These are phyloP conservation scores for Fomitopsis schrenkii DNA, from an alignment of 1,284 basidiomycete genomes.

Conservation along the genomic window DNA sequence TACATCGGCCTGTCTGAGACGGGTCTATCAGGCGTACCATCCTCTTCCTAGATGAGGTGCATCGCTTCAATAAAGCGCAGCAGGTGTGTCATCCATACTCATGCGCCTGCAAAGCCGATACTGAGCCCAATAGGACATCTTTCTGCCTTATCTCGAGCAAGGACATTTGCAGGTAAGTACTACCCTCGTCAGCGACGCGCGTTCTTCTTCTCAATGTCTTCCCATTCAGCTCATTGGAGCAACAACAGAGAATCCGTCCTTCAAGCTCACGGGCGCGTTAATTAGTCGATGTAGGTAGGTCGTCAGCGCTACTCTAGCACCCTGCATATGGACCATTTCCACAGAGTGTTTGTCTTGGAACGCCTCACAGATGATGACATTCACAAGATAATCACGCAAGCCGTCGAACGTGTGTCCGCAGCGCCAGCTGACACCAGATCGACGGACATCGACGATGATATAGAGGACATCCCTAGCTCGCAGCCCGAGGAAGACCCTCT, in stretches of 20 bases:
- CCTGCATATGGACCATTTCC: neutral
- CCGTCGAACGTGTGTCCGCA: conserved; percentile 38
- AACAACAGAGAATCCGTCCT: conserved; percentile 92
- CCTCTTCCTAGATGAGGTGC: conserved; percentile 85
- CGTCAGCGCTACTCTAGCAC: neutral
- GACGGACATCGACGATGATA: conserved; percentile 7
- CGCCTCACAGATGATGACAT: conserved; percentile 59
- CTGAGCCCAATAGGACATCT: conserved; percentile 52
- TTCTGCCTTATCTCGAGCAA: conserved; percentile 78
- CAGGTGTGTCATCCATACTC: conserved; percentile 45
- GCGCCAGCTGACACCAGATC: conserved; percentile 3
- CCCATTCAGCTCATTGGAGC: conserved; percentile 68
- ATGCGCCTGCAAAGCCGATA: neutral
- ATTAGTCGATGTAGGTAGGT: conserved; percentile 77
- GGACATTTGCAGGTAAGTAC: conserved; percentile 67
- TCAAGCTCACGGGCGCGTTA: conserved; percentile 76
- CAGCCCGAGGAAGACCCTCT: conserved; percentile 17
- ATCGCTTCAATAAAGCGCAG: conserved; percentile 83
- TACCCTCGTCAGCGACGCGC: neutral
- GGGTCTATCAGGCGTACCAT: conserved; percentile 52
- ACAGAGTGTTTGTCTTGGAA: conserved; percentile 61
- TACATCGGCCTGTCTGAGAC: conserved; percentile 7
- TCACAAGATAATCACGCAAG: conserved; percentile 45
- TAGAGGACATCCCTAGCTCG: conserved; percentile 14
- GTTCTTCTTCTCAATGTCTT: conserved; percentile 4